A percentile compares a stretch with the other conserved stretches of the same genome.
Evolutionary conservation across 225 moss, liverwort and hornwort species (phyloP).

Genomic region (Antitrichia curtipendula): DNA sequence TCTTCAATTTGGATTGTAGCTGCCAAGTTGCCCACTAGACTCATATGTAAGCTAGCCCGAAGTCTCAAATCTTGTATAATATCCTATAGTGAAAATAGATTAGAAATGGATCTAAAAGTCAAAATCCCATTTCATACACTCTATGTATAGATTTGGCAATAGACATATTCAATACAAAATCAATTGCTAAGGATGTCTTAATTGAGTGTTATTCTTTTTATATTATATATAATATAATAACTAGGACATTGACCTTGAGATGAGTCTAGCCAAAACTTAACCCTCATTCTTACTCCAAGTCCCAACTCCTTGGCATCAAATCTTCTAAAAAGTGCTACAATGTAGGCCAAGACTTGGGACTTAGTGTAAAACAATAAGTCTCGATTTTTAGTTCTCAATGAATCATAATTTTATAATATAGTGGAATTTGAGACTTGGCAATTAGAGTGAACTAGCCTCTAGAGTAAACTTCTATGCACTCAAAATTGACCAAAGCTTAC

Average conservation of each 20-base stretch:
- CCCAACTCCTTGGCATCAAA: not conserved
- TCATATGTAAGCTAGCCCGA: too few relatives aligned
- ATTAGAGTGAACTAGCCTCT: rapidly evolving
- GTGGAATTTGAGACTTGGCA: not conserved
- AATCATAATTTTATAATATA: not conserved
- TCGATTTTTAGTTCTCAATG: not conserved
- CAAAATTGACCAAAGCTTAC: not conserved
- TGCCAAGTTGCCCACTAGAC: too few relatives aligned
- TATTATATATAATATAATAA: not conserved
- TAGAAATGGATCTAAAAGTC: too few relatives aligned
- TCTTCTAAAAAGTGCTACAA: not conserved
- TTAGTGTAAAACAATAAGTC: too few relatives aligned
- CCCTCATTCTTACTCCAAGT: not conserved
- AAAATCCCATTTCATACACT: not conserved
- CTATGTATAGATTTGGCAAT: not conserved
- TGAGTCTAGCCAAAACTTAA: not conserved
- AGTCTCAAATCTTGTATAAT: not conserved
- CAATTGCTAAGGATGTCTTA: not conserved
- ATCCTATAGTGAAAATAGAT: not conserved
- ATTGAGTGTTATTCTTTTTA: not conserved
- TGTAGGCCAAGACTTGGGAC: rapidly evolving
- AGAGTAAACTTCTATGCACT: not conserved
- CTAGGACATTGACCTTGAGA: not conserved
- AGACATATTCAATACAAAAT: not conserved
- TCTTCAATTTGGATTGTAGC: too few relatives aligned